phyloP scores from a whole-genome alignment of 768 basidiomycete species.

The Collybia sp. region DNA sequence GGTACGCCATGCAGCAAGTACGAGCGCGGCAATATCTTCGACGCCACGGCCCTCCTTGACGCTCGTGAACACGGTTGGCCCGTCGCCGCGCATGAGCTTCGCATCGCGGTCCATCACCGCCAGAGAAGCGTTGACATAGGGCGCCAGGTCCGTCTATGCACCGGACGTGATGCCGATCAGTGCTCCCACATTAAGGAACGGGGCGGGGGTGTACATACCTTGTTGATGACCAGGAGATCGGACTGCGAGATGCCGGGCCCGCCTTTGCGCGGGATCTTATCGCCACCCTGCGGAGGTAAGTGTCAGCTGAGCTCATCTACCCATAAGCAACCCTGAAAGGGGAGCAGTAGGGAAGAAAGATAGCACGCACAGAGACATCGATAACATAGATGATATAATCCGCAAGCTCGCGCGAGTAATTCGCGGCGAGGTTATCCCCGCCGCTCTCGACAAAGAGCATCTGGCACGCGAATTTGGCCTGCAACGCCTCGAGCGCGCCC shows the following conservation, averaged over 20 bases:
- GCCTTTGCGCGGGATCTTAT: constrained; percentile 98
- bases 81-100: constrained; percentile 89
- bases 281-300: constrained; percentile 63
- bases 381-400: constrained; percentile 97
- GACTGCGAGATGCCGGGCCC: constrained; percentile 97
- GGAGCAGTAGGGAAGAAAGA: not conserved
- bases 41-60: constrained; percentile 77
- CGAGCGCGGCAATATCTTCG: constrained; percentile 73
- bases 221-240: constrained; percentile 93
- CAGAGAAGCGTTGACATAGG: constrained; percentile 87
- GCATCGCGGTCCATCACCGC: constrained; percentile 94
- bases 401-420: constrained; percentile 93
- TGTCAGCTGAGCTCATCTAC: not conserved
- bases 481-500: constrained; percentile 91
- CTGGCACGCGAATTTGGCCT: constrained; percentile 87
- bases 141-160: constrained; percentile 84
- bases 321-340: not conserved
- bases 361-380: constrained; percentile 64
- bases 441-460: constrained; percentile 94
- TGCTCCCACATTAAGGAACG: too few species aligned
- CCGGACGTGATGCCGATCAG: not conserved
- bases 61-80: constrained; percentile 89
- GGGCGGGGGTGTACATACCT: constrained; percentile 40
- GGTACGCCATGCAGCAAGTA: constrained; percentile 85
- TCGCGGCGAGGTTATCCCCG: constrained; percentile 95